phyloP scores from a whole-genome alignment of 495 filamentous ascomycete genomes.

The Ascobolus immersus region DNA sequence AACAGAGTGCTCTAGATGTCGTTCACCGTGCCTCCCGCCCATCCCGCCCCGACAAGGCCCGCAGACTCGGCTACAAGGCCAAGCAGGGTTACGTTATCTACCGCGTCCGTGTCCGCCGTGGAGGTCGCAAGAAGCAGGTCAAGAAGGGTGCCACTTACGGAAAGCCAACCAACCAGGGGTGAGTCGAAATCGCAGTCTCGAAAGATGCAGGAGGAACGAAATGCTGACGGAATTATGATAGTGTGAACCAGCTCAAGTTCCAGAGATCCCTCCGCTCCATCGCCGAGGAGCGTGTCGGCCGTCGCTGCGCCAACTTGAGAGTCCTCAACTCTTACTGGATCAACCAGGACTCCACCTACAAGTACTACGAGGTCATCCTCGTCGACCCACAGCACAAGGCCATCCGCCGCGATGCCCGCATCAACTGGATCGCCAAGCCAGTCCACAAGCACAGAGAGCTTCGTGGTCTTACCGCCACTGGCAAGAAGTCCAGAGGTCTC shows the following conservation, averaged over 20 bases:
- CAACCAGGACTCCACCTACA: conserved; percentile 99
- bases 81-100: conserved; percentile 99
- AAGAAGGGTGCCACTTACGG: conserved; percentile 97
- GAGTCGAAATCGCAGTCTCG: conserved; percentile 12
- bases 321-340: conserved; percentile 99
- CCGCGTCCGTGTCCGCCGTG: conserved; percentile 86
- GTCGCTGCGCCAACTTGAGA: conserved; percentile 91
- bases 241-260: conserved; percentile 99
- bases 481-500: conserved; percentile 97
- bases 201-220: conserved; percentile 4
- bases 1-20: conserved; percentile 40
- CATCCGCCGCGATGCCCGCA: conserved; percentile 91
- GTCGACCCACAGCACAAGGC: conserved; percentile 99
- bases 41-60: conserved; percentile 97
- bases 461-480: conserved; percentile 86
- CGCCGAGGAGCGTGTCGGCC: conserved; percentile 98
- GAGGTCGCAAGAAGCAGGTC: conserved; percentile 86
- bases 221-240: conserved; percentile 4
- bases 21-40: conserved; percentile 97
- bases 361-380: conserved; percentile 99
- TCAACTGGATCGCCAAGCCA: conserved; percentile 99
- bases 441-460: conserved; percentile 99
- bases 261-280: conserved; percentile 92
- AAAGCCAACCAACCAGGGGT: conserved; percentile 94
- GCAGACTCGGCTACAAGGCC: conserved; percentile 99